Conservation (phyloP, 768 basidiomycete genomes). For the Hirschioporus abietinus region DNA sequence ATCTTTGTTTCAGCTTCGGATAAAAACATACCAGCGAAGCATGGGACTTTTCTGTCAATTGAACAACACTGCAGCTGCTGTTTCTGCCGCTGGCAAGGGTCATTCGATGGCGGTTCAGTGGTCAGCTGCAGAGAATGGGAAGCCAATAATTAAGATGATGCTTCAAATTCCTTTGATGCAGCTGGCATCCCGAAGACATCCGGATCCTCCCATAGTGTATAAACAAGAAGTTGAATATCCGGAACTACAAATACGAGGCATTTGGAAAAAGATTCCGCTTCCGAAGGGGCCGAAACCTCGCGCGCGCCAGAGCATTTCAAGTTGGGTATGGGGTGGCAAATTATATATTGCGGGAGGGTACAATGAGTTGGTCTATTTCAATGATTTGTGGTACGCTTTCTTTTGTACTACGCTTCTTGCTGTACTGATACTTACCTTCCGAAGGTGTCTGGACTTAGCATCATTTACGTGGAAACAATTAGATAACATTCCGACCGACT, state of each 20-base stretch:
- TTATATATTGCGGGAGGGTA: slow-evolving; percentile 10
- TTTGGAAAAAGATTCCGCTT: slow-evolving; percentile 28
- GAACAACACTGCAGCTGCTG: slow-evolving; percentile 1
- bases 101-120: slow-evolving; percentile 11
- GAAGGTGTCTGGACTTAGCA: slow-evolving; percentile 16
- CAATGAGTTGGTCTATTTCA: slow-evolving; percentile 16
- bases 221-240: slow-evolving; percentile 14
- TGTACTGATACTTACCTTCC: slow-evolving; percentile 7
- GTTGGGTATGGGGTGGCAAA: slow-evolving; percentile 20
- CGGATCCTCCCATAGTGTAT: slow-evolving; percentile 20
- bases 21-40: slow-evolving; percentile 18
- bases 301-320: slow-evolving; percentile 21
- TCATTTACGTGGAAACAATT: slow-evolving; percentile 12
- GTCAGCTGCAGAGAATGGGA: slow-evolving; percentile 13
- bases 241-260: slow-evolving; percentile 29
- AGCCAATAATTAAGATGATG: slow-evolving; percentile 7
- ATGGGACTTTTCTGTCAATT: not conserved
- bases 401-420: not conserved
- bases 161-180: not conserved
- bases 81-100: not conserved
- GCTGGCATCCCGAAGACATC: slow-evolving; percentile 23
- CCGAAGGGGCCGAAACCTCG: slow-evolving; percentile 22
- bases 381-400: slow-evolving; percentile 11
- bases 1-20: slow-evolving; percentile 30
- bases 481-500: slow-evolving; percentile 16